Evolutionary conservation across 805 yeast species (phyloP), one percentile per base, ranked within the genome.

Genomic region (Clavispora phyllophila): DNA sequence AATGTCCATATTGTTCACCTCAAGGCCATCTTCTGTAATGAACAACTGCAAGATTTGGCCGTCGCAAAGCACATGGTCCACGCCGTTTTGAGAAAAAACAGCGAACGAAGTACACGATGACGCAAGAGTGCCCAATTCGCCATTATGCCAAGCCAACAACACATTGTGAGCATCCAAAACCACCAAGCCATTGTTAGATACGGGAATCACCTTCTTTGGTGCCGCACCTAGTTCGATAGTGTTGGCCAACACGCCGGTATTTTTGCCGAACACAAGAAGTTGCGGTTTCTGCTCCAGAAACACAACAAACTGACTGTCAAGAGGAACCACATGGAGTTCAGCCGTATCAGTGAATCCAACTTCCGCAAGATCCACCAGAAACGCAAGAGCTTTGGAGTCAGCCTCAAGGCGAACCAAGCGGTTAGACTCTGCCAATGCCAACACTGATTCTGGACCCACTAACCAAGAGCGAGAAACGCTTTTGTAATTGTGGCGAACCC

Each of bases 401-500:
- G 50, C 27, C 32, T 62, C 49, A 6, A 64, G 33, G 4, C 55
- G 38, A 2, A 65, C 51, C n/a, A 65, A 46, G 9, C 63, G 40
- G 20, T 57, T 54, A 5, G 48, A 35, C 23, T 53, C 55, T 4
- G 70, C 56, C 9, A 65, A 46, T 1, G 59, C 50, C 13, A 60
- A 31, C 9, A 60, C 32, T 17, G 53, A 40, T 5, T 52, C 49
- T 15, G 51, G 38, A 38, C 49, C 33, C 19, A 54, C 24, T 8
- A 57, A 23, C n/a, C 41, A 44, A n/a, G 34, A 41, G 31, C 44
- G 39, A 24, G 37, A 28, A 22, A 73, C 62, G 6, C 55, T 50
- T 0, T 82, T 82, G 23, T 75, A 57, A 39, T 68, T 71, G 24
- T 63, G 65, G 8, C 68, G 56, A 36, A 77, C 72, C 82, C 83